phyloP scores from a whole-genome alignment of 371 early-diverging fungal genomes.

The Apophysomyces trapeziformis region DNA sequence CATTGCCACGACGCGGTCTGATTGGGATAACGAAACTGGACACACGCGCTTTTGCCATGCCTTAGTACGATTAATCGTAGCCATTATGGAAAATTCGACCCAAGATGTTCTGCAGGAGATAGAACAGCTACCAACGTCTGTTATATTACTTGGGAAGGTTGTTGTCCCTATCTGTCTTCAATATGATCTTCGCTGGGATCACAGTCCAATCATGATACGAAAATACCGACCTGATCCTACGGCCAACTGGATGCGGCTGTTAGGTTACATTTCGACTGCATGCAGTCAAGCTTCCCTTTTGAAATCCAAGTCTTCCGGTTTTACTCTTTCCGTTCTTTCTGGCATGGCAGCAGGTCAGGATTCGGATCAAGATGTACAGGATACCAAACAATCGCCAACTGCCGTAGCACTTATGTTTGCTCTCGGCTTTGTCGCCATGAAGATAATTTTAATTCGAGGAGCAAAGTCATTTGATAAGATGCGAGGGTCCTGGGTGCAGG shows the following conservation, averaged over 20 bases:
- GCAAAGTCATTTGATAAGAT: conserved; percentile 43
- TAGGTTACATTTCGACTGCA: conserved; percentile 37
- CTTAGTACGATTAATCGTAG: conserved; percentile 59
- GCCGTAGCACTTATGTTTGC: conserved; percentile 37
- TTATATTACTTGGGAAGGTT: conserved; percentile 51
- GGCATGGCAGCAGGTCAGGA: conserved; percentile 11
- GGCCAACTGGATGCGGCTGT: conserved; percentile 47
- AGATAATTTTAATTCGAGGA: conserved; percentile 61
- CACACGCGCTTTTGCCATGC: conserved; percentile 49
- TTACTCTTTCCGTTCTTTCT: conserved; percentile 30
- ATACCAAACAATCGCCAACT: conserved; percentile 34
- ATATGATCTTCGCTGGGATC: conserved; percentile 41
- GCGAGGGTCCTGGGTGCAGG: conserved; percentile 49
- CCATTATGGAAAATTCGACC: conserved; percentile 58
- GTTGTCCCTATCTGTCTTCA: conserved; percentile 61
- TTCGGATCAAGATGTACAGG: conserved; percentile 14
- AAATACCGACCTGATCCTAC: conserved; percentile 39
- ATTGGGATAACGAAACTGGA: conserved; percentile 46
- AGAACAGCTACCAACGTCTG: conserved; percentile 47
- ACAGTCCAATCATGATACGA: conserved; percentile 33
- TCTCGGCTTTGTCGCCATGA: conserved; percentile 58
- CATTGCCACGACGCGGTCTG: conserved; percentile 39
- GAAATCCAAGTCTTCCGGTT: conserved; percentile 42
- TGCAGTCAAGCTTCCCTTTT: conserved; percentile 44
- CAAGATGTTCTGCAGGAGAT: conserved; percentile 56